Evolutionary conservation across 768 basidiomycete species (phyloP).

Genomic region (Trametes sanguinea): DNA sequence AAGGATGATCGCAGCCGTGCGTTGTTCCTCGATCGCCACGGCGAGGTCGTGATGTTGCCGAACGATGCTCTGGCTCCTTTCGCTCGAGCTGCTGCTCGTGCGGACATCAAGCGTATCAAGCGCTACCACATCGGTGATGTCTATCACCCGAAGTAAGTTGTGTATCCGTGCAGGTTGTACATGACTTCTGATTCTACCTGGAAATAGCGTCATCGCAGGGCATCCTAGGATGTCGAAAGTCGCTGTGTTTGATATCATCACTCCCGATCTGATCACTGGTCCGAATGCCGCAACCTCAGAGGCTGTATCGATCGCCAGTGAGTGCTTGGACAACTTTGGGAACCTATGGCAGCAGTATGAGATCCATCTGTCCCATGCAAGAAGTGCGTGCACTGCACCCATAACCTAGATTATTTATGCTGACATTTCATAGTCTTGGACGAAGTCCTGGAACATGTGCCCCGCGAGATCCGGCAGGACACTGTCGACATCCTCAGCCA

Average conservation of each 20-base stretch:
- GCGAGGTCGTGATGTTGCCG: slow-evolving; percentile 73
- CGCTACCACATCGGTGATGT: slow-evolving; percentile 78
- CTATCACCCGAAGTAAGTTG: slow-evolving; percentile 62
- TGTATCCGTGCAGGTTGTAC: neutral
- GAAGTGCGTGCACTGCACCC: slow-evolving; percentile 46
- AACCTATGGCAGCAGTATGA: slow-evolving; percentile 68
- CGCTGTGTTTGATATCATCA: slow-evolving; percentile 83
- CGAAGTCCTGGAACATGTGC: slow-evolving; percentile 59
- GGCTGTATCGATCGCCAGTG: slow-evolving; percentile 65
- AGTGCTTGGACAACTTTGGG: slow-evolving; percentile 71
- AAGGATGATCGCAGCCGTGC: slow-evolving; percentile 59
- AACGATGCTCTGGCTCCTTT: slow-evolving; percentile 75
- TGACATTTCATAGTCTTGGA: slow-evolving; percentile 57
- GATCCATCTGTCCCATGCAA: slow-evolving; percentile 77
- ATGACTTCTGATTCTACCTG: neutral
- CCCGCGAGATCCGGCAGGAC: slow-evolving; percentile 52
- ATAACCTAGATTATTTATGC: neutral
- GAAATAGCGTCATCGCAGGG: slow-evolving; percentile 58
- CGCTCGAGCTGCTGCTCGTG: slow-evolving; percentile 78
- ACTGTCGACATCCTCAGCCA: slow-evolving; percentile 69
- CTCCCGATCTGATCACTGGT: slow-evolving; percentile 64
- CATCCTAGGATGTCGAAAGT: slow-evolving; percentile 75
- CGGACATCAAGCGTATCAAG: slow-evolving; percentile 70
- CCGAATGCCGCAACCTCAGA: slow-evolving; percentile 75
- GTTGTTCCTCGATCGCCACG: slow-evolving; percentile 77